phyloP scores from a whole-genome alignment of 1,139 yeast species.

The Hyphopichia burtonii region DNA sequence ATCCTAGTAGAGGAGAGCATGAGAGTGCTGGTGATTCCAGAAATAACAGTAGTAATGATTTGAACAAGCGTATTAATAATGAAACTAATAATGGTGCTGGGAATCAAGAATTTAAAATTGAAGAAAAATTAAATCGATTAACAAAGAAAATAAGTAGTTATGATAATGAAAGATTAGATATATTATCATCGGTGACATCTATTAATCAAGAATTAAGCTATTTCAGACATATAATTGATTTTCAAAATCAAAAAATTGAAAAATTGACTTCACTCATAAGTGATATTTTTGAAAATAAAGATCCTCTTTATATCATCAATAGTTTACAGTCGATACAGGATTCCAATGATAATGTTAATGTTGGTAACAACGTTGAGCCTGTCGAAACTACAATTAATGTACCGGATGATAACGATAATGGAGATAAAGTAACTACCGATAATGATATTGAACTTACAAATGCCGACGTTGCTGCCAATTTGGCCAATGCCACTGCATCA shows the following conservation, averaged over 20 bases:
- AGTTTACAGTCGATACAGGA: conserved; percentile 14
- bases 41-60: neutral
- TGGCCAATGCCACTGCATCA: too few species aligned
- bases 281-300: conserved; percentile 35
- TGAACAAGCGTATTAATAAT: neutral
- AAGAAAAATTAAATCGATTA: neutral
- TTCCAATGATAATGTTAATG: conserved; percentile 8
- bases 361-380: neutral
- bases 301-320: conserved; percentile 27
- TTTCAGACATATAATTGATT: conserved; percentile 37
- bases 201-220: conserved; percentile 34
- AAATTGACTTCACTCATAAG: conserved; percentile 33
- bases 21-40: neutral
- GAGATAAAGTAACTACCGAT: neutral
- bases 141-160: neutral
- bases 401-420: conserved; percentile 9
- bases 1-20: neutral
- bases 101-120: conserved; percentile 1
- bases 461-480: conserved; percentile 7
- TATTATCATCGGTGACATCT: conserved; percentile 5
- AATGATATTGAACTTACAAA: too few species aligned
- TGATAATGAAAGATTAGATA: conserved; percentile 1
- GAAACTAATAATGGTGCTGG: conserved; percentile 9
- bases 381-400: neutral
- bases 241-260: conserved; percentile 40